Evolutionary conservation across 768 basidiomycete species (phyloP).

Genomic region (Rhizopogon roseolus): DNA sequence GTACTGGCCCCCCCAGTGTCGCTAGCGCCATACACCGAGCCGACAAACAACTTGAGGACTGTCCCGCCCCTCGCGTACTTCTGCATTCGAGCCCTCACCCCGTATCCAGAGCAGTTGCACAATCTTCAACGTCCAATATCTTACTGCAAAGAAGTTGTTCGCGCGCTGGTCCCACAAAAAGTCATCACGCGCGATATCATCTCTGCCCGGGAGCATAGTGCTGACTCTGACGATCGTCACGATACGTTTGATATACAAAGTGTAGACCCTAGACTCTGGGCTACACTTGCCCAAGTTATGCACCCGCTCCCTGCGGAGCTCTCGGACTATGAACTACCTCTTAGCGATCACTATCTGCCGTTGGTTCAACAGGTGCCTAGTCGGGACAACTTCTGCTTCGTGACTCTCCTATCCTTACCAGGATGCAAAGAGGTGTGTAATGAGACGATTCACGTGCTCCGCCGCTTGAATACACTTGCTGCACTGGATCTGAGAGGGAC

Average conservation of each 20-base stretch:
- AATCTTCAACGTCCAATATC: constrained; percentile 32
- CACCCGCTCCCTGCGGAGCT: constrained; percentile 41
- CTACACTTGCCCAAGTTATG: constrained; percentile 55
- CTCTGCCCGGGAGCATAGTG: too few relatives aligned
- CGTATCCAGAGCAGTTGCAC: constrained; percentile 42
- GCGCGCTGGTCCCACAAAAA: constrained; percentile 34
- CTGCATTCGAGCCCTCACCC: constrained; percentile 41
- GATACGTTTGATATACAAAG: constrained; percentile 12
- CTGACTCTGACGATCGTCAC: constrained; percentile 2
- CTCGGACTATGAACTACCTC: constrained; percentile 37
- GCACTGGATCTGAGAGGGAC: constrained; percentile 66
- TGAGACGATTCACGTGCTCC: constrained; percentile 45
- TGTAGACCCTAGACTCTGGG: constrained; percentile 60
- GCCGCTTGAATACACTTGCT: constrained; percentile 45
- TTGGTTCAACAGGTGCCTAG: constrained; percentile 53
- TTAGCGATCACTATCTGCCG: constrained; percentile 49
- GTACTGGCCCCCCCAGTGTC: constrained; percentile 6
- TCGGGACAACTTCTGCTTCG: constrained; percentile 53
- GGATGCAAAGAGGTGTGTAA: constrained; percentile 56
- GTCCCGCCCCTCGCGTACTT: constrained; percentile 52
- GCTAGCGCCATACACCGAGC: background rate
- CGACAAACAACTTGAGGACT: background rate
- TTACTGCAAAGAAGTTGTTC: constrained; percentile 35
- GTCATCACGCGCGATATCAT: too few relatives aligned
- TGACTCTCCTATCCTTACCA: constrained; percentile 61